Conservation (phyloP, 1,284 basidiomycete species). For the Gymnopus androsaceus region DNA sequence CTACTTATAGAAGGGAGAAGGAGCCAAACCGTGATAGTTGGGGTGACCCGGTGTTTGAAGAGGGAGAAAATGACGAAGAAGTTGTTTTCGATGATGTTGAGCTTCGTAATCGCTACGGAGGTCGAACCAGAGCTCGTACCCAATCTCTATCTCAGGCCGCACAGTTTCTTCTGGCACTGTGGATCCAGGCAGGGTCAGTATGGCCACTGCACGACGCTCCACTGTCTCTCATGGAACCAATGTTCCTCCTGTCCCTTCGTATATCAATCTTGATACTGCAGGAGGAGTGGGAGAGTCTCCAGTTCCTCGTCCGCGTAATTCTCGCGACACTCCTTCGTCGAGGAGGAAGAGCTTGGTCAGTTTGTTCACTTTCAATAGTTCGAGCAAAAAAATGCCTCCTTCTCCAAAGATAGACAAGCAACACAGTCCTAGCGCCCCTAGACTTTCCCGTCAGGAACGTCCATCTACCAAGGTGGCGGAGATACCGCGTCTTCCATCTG, state of each 20-base stretch:
- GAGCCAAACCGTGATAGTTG: slow-evolving; percentile 45
- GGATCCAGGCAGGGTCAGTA: slow-evolving; percentile 31
- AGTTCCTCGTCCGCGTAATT: slow-evolving; percentile 27
- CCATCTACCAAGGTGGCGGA: not conserved
- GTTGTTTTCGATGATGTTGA: slow-evolving; percentile 30
- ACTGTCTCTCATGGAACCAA: slow-evolving; percentile 30
- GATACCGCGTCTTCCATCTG: slow-evolving; percentile 5
- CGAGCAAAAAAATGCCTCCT: slow-evolving; percentile 29
- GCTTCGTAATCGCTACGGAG: slow-evolving; percentile 27
- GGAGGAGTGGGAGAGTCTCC: slow-evolving; percentile 67
- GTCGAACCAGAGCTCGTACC: slow-evolving; percentile 24
- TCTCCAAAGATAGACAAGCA: slow-evolving; percentile 21
- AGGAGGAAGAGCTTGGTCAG: slow-evolving; percentile 51
- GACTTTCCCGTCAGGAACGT: not conserved
- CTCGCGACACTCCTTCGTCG: slow-evolving; percentile 23
- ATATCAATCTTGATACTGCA: slow-evolving; percentile 42
- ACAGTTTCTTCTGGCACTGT: slow-evolving; percentile 35
- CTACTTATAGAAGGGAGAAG: slow-evolving; percentile 23
- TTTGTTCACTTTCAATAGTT: slow-evolving; percentile 45
- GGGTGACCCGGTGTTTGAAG: slow-evolving; percentile 41
- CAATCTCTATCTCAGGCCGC: slow-evolving; percentile 34
- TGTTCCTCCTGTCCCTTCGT: slow-evolving; percentile 39
- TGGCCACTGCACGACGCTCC: slow-evolving; percentile 28
- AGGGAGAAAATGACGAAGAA: slow-evolving; percentile 36
- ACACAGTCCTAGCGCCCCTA: slow-evolving; percentile 6